phyloP scores from a whole-genome alignment of 441 rosid species.

The Corymbia calophylla region DNA sequence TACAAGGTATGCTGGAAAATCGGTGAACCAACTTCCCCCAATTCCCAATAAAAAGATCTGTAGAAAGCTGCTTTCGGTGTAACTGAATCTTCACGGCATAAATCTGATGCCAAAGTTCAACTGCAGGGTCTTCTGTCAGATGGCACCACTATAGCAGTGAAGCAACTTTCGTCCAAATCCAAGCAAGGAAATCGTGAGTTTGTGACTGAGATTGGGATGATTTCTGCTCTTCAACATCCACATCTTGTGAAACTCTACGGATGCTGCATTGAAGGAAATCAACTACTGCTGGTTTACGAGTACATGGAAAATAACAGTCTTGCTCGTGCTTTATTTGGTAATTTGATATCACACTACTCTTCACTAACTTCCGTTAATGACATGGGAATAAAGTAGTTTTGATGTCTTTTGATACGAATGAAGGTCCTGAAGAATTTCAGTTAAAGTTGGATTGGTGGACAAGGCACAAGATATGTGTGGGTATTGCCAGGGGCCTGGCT shows the following conservation, averaged over 20 bases:
- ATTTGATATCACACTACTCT: background rate
- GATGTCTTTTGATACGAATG: background rate
- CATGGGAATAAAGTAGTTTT: background rate
- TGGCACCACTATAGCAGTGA: background rate
- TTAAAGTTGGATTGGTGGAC: too few relatives aligned
- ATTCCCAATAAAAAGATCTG: too few relatives aligned
- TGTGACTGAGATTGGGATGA: slow-evolving; percentile 3
- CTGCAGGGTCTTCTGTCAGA: background rate
- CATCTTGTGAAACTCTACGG: slow-evolving; percentile 3
- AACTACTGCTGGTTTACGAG: background rate
- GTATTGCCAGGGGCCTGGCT: too few relatives aligned
- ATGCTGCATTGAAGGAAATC: background rate
- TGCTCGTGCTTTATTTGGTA: background rate
- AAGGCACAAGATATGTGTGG: too few relatives aligned
- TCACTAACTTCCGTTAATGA: background rate
- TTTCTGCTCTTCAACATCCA: slow-evolving; percentile 1
- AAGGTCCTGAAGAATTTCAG: background rate
- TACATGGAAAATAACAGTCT: background rate
- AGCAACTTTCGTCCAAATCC: background rate
- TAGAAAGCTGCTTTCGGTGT: background rate
- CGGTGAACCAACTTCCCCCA: too few relatives aligned
- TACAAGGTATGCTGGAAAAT: too few relatives aligned
- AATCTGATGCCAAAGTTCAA: background rate
- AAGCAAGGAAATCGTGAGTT: slow-evolving; percentile 7
- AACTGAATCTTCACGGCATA: background rate